Evolutionary conservation across 1,284 basidiomycete genomes (phyloP), one percentile per base, ranked within the genome.

Genomic region (Schizophyllum commune): DNA sequence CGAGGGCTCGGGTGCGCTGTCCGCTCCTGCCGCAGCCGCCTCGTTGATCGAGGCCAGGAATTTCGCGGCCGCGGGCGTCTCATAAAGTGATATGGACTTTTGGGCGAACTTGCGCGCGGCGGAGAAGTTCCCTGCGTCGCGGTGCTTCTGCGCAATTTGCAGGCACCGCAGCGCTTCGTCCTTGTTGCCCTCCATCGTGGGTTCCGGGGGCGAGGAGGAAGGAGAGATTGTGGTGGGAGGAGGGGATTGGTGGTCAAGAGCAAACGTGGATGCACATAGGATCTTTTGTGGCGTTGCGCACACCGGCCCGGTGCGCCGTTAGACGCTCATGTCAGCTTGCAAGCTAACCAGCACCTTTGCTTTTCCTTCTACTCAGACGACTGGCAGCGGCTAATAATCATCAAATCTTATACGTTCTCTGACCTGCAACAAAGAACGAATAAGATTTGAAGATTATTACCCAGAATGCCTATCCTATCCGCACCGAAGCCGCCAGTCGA

Each of bases 21-120:
- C 9, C 33, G 69, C 58, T 32, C 57, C 68, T n/a, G 69, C 68
- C 11, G 77, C 74, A 27, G 77, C 72, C 62, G 81, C 79, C 34
- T 78, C 69, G 62, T 89, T 85, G 51, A 96, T 83, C 32, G 82
- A 73, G 21, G 80, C 78, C 27, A 94, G 79, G 15, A 96, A 76
- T 63, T 82, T 83, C 58, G 79, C 71, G 5, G 90, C 96, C 71
- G 94, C 89, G 5, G 88, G 80, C 1, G 94, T 96, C 59, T 88
- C 79, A 75, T 91, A 94, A 61, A 98, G 83, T 22, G 88, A 79
- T 62, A 95, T 84, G 15, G 91, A 92, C 77, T 99, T 99, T 75
- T 89, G 86, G 65, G 89, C 89, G 79, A 98, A 96, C 72, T 94
- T 93, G 69, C 90, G 84, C 1, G 96, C 94, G 4, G 89, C 85